These are phyloP conservation scores for Metarhizium humberi DNA, from an alignment of 2,329 filamentous ascomycete species.

Conservation along the genomic window DNA sequence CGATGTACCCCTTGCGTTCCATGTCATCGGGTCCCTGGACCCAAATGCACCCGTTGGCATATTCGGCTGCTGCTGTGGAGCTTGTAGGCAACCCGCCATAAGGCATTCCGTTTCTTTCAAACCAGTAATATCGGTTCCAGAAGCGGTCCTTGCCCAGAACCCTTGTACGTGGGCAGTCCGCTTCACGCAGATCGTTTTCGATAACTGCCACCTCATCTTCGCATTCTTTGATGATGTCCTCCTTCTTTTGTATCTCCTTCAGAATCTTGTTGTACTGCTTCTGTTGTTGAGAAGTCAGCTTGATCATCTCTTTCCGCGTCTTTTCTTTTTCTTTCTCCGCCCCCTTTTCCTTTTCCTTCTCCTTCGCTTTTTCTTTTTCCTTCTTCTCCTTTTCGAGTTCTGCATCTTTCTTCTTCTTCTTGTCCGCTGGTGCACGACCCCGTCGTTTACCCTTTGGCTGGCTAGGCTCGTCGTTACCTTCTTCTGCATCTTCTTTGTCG, in stretches of 20 bases:
- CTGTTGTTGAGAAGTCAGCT: constrained; percentile 61
- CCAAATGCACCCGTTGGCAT: constrained; percentile 94
- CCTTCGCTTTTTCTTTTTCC: constrained; percentile 37
- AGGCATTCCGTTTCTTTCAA: constrained; percentile 97
- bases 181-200: constrained; percentile 88
- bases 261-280: constrained; percentile 83
- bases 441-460: constrained; percentile 43
- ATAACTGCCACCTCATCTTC: constrained; percentile 79
- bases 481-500: constrained; percentile 49
- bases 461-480: constrained; percentile 64
- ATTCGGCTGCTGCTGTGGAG: constrained; percentile 77
- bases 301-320: constrained; percentile 56
- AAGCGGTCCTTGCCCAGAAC: constrained; percentile 90
- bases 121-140: constrained; percentile 99
- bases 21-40: constrained; percentile 89
- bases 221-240: constrained; percentile 67
- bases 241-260: constrained; percentile 82
- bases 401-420: constrained; percentile 66
- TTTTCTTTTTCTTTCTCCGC: constrained; percentile 38
- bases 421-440: constrained; percentile 49
- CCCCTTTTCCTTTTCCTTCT: constrained; percentile 28
- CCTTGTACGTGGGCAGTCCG: constrained; percentile 83
- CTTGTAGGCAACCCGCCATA: constrained; percentile 80
- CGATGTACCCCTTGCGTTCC: constrained; percentile 78
- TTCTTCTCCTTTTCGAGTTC: constrained; percentile 47